A percentile compares a stretch with the other conserved stretches of the same genome.
These are phyloP conservation scores for Penicillium sp. DNA, from an alignment of 2,329 filamentous ascomycete genomes.

Conservation along the genomic window DNA sequence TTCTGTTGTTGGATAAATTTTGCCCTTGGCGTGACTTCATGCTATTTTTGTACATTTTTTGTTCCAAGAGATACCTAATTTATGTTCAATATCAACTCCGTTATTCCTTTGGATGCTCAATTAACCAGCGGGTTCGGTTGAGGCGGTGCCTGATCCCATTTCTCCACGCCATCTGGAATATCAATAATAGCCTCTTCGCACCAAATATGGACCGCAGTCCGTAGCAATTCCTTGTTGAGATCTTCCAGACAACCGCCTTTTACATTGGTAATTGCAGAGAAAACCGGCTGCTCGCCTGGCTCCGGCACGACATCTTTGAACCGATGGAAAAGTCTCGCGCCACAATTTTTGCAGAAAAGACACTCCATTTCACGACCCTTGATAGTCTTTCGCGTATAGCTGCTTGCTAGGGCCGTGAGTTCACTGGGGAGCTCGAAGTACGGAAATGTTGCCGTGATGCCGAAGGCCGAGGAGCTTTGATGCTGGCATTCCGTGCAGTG, in stretches of 20 bases:
- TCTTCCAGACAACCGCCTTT: slow-evolving; percentile 69
- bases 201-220: slow-evolving; percentile 66
- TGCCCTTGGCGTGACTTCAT: background rate
- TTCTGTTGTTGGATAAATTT: slow-evolving; percentile 17
- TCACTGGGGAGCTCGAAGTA: slow-evolving; percentile 58
- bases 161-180: slow-evolving; percentile 65
- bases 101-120: background rate
- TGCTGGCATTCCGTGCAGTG: slow-evolving; percentile 68
- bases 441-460: slow-evolving; percentile 70
- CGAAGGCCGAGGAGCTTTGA: slow-evolving; percentile 68
- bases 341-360: slow-evolving; percentile 69
- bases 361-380: slow-evolving; percentile 62
- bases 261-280: slow-evolving; percentile 56
- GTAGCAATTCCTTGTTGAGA: slow-evolving; percentile 62
- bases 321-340: slow-evolving; percentile 65
- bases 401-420: slow-evolving; percentile 19
- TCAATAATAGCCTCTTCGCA: slow-evolving; percentile 68
- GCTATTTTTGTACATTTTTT: too few relatives aligned
- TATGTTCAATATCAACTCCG: background rate
- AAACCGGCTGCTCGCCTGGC: slow-evolving; percentile 53
- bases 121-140: slow-evolving; percentile 8
- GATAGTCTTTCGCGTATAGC: slow-evolving; percentile 57
- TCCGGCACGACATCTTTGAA: slow-evolving; percentile 34
- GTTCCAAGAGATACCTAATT: background rate
- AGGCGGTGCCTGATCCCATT: slow-evolving; percentile 55